Conservation (phyloP, 345 rosid genomes). For the Isatis tinctoria region DNA sequence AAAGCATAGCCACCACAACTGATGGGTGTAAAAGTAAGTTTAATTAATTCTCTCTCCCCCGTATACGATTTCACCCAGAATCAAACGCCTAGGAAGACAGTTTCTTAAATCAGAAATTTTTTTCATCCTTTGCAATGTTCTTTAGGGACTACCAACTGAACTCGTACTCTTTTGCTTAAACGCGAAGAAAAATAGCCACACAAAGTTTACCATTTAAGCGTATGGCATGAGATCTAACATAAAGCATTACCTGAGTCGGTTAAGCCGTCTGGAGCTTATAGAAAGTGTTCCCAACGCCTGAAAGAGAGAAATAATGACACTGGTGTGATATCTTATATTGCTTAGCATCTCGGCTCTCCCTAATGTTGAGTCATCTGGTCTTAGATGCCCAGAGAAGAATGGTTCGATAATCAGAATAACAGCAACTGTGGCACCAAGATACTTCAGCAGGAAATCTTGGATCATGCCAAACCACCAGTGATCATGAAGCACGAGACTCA, state of each 20-base stretch:
- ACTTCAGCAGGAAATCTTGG: conserved; percentile 92
- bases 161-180: neutral
- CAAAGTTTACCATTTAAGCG: neutral
- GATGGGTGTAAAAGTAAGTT: neutral
- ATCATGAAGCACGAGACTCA: conserved; percentile 77
- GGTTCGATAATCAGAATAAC: conserved; percentile 94
- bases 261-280: conserved; percentile 83
- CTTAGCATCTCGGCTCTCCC: conserved; percentile 98
- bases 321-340: conserved; percentile 97
- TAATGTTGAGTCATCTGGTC: conserved; percentile 82
- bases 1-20: neutral
- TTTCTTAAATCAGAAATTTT: neutral
- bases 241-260: conserved; percentile 81
- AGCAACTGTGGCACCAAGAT: conserved; percentile 96
- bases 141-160: neutral
- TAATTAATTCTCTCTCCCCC: neutral
- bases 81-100: neutral
- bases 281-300: conserved; percentile 93
- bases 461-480: conserved; percentile 99
- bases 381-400: conserved; percentile 85
- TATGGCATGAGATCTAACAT: conserved; percentile 10
- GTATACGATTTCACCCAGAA: neutral
- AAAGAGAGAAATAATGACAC: conserved; percentile 88
- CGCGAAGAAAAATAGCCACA: neutral
- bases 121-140: neutral